Evolutionary conservation across 352 stramenopile genomes (phyloP), one percentile per base, ranked within the genome.

Genomic region (Globisporangium cystogenes): DNA sequence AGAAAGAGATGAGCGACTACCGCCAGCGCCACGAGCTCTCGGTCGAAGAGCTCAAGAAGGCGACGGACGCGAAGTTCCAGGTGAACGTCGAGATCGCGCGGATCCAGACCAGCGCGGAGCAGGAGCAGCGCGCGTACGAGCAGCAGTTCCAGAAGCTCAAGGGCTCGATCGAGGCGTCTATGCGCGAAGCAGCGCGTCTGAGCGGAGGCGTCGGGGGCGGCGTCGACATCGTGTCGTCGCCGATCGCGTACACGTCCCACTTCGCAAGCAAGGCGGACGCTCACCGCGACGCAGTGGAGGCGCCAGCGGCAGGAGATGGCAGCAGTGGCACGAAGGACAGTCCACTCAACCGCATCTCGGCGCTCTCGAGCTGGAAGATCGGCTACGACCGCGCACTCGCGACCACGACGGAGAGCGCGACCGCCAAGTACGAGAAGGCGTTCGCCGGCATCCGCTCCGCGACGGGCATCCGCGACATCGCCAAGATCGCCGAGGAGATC

Each of bases 341-440:
- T 42, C 55, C 72, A 6, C 56, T 88, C 11, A 68, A 74, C 48
- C 76, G 72, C 24, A 67, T 87, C 23, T 68, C 74, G 6, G 78
- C 65, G 21, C 50, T 86, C 18, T 89, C 81, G 11, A 72, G 73
- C 6, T 90, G 81, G 78, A 87, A 89, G 49, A 91, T 87, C 55
- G 80, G 74, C 1, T 76, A 87, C 21, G 77, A 90, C 52, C 70
- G 72, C 44, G 77, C 80, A 12, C 60, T 90, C 12, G 60, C 65
- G 3, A 68, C 62, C 10, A 70, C 68, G 16, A 74, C 60, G 18
- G 79, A 86, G 31, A 65, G 54, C 24, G 52, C 72, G 6, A 67
- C 84, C 1, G 29, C 67, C n/a, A 85, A 78, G 26, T 90, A 90
- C 29, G 75, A 88, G 3, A 55, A 76, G 45, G 71, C 80, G 35